phyloP scores from a whole-genome alignment of 441 rosid species.

The Populus hybrid region DNA sequence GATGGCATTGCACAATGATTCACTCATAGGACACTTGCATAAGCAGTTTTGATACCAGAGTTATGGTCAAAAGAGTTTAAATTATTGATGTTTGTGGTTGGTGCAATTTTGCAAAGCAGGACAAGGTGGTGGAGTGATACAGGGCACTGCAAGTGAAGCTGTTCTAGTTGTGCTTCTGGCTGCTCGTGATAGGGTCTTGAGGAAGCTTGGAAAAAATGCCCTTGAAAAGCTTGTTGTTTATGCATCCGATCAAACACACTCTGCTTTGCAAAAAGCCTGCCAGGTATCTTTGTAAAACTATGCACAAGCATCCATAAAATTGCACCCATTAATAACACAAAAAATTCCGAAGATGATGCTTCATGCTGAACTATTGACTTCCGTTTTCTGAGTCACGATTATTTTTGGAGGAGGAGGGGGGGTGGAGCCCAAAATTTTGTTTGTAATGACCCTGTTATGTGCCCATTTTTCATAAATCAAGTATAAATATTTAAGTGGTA shows the following conservation, averaged over 20 bases:
- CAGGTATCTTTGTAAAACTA: conserved; percentile 41
- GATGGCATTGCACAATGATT: not conserved
- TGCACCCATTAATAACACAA: not conserved
- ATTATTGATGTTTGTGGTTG: not conserved
- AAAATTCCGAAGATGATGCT: not conserved
- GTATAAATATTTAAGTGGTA: no score
- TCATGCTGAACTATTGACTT: not conserved
- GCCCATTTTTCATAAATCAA: not conserved
- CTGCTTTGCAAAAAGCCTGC: conserved; percentile 79
- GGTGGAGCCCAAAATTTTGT: no score
- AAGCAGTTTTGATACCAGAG: not conserved
- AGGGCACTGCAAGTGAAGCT: conserved; percentile 92
- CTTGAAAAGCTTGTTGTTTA: conserved; percentile 72
- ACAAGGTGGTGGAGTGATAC: conserved; percentile 86
- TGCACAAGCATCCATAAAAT: not conserved
- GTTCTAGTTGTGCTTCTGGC: conserved; percentile 68
- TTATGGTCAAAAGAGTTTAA: not conserved
- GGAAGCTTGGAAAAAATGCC: conserved; percentile 44
- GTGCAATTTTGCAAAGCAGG: conserved; percentile 36
- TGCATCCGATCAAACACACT: conserved; percentile 87
- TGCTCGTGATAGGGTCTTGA: conserved; percentile 61
- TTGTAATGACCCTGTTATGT: not conserved
- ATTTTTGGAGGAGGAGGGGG: not conserved
- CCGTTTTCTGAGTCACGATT: not conserved
- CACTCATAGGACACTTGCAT: not conserved